These are phyloP conservation scores for Allomyces arbusculus DNA, from an alignment of 192 early-diverging fungal genomes.

Conservation along the genomic window DNA sequence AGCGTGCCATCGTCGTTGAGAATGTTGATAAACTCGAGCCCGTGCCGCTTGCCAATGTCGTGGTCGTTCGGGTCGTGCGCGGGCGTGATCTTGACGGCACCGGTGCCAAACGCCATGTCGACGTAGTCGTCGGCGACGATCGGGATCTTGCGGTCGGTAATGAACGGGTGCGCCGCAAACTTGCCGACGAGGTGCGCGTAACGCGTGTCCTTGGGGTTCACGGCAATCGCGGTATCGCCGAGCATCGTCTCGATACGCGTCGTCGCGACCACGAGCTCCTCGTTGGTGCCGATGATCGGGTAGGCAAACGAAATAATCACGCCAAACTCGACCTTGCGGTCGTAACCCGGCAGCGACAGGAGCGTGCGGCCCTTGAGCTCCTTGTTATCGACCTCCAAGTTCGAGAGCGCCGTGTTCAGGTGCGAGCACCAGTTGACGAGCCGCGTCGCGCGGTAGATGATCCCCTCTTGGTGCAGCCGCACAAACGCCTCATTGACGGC, in stretches of 20 bases:
- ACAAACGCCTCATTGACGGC: slow-evolving; percentile 91
- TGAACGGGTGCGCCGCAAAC: slow-evolving; percentile 81
- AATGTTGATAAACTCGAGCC: slow-evolving; percentile 87
- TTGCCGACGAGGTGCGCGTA: slow-evolving; percentile 93
- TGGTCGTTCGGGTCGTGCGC: slow-evolving; percentile 97
- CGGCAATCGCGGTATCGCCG: slow-evolving; percentile 89
- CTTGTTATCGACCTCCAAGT: slow-evolving; percentile 85
- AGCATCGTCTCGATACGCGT: slow-evolving; percentile 99
- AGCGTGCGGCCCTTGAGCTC: slow-evolving; percentile 70
- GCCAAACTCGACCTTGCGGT: slow-evolving; percentile 97
- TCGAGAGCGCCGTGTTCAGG: slow-evolving; percentile 89
- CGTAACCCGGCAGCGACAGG: slow-evolving; percentile 78
- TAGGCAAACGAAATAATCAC: slow-evolving; percentile 91
- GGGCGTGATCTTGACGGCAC: slow-evolving; percentile 97
- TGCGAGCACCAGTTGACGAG: slow-evolving; percentile 97
- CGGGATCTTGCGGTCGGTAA: slow-evolving; percentile 74
- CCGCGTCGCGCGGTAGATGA: slow-evolving; percentile 87
- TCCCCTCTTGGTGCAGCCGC: slow-evolving; percentile 78
- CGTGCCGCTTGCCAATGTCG: slow-evolving; percentile 82
- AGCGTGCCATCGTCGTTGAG: slow-evolving; percentile 90
- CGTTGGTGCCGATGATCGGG: slow-evolving; percentile 61
- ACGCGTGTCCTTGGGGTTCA: slow-evolving; percentile 78
- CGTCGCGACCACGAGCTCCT: slow-evolving; percentile 85
- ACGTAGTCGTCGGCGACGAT: slow-evolving; percentile 66
- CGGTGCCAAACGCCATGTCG: slow-evolving; percentile 87